Evolutionary conservation across 2,329 filamentous ascomycete genomes (phyloP), one percentile per base, ranked within the genome.

Genomic region (Dothidotthia symphoricarpi): DNA sequence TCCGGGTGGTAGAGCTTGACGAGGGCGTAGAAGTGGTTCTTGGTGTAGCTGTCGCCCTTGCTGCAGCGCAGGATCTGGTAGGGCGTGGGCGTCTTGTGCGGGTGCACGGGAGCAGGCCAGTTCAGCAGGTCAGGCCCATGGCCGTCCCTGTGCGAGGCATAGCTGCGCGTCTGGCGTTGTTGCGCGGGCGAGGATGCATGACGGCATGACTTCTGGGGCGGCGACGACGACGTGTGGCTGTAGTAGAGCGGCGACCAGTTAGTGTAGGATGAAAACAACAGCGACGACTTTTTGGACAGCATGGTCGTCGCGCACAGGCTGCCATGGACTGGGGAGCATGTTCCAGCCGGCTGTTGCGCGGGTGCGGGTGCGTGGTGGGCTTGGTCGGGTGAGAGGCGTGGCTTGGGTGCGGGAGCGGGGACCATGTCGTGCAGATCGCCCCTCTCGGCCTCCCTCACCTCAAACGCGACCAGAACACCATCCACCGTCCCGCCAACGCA

Each of bases 1-100:
- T 98, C 93, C 0, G 93, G 93, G 61, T 98, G 93, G 70, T 98
- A 98, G 31, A 94, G 75, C 72, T 97, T 98, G 41, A 95, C 93
- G 35, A 98, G 80, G 59, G 91, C 79, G 67, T 94, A 93, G 75
- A 89, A 98, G 43, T 81, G 81, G 28, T 76, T 71, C 68, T 98
- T 97, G 46, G 80, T 83, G 67, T 98, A 97, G 2, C 81, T 77
- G 11, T 80, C 81, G 40, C 73, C 72, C 52, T 71, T 78, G 36
- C 73, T 69, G 48, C 78, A 71, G 22, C 78, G 74, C 57, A 97
- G 83, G 61, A 98, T 87, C 59, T 97, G 87, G 70, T 98, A 97
- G 1, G 93, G 93, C 0, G 90, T 91, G 1, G 86, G 87, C 16
- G 64, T 59, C 12, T 63, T 48, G 30, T 68, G 68, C 12, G 69